Evolutionary conservation across 1,284 basidiomycete genomes (phyloP).

Genomic region (Ceratobasidium theobromae): DNA sequence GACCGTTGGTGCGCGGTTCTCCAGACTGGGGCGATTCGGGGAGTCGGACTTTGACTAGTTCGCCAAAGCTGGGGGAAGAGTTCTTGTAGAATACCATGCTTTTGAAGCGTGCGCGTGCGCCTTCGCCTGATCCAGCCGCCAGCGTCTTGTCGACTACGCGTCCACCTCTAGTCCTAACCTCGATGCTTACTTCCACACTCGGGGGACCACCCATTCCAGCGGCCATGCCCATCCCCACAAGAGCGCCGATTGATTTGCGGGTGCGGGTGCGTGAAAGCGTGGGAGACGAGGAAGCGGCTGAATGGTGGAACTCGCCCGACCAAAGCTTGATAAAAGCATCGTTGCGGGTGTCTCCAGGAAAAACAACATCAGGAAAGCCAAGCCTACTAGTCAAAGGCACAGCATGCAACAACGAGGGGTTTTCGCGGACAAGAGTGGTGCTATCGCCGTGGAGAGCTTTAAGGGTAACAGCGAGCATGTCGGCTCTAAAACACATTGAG

Average conservation of each 20-base stretch:
- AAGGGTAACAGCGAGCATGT: constrained; percentile 84
- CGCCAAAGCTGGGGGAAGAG: constrained; percentile 87
- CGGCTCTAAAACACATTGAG: constrained; percentile 57
- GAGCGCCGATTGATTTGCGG: constrained; percentile 53
- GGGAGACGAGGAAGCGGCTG: constrained; percentile 60
- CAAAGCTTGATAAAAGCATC: constrained; percentile 95
- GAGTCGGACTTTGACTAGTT: constrained; percentile 86
- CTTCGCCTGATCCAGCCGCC: constrained; percentile 84
- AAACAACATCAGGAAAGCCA: constrained; percentile 97
- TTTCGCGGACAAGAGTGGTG: constrained; percentile 74
- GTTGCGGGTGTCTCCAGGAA: constrained; percentile 89
- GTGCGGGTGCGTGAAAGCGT: constrained; percentile 59
- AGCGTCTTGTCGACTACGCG: constrained; percentile 72
- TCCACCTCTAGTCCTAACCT: constrained; percentile 81
- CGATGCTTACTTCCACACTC: constrained; percentile 90
- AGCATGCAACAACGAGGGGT: constrained; percentile 83
- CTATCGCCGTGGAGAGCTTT: constrained; percentile 86
- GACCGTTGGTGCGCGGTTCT: not conserved
- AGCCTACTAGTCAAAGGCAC: constrained; percentile 81
- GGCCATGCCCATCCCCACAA: constrained; percentile 30
- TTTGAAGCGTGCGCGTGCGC: constrained; percentile 75
- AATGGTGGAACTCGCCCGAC: constrained; percentile 73
- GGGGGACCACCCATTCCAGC: constrained; percentile 29
- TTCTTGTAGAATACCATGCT: constrained; percentile 88
- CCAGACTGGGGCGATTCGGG: constrained; percentile 52